Percentiles rank a stretch among this genome's conserved stretches.
phyloP scores from a whole-genome alignment of 2,329 filamentous ascomycete genomes.

The Phaeosphaeria sp. region DNA sequence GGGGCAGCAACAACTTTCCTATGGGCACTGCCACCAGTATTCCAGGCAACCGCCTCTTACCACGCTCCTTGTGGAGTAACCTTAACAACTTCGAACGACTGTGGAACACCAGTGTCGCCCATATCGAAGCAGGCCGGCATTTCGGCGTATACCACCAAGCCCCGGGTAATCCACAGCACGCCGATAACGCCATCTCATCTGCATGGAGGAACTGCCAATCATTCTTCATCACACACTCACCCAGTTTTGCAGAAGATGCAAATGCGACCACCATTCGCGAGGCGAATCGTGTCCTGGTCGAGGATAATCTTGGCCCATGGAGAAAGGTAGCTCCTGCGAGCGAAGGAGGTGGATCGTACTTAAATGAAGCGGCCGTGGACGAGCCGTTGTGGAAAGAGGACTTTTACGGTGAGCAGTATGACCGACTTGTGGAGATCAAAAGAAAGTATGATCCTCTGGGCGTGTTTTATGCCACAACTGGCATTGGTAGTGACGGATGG shows the following conservation, averaged over 20 bases:
- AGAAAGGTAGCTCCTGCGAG: conserved; percentile 24
- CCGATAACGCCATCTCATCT: conserved; percentile 35
- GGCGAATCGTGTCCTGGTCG: conserved; percentile 18
- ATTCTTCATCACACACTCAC: conserved; percentile 27
- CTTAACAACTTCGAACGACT: conserved; percentile 19
- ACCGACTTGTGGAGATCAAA: conserved; percentile 31
- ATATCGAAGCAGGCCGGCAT: conserved; percentile 22
- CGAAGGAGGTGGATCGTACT: conserved; percentile 30
- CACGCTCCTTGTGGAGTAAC: conserved; percentile 23
- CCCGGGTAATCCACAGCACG: conserved; percentile 18
- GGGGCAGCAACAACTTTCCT: conserved; percentile 18
- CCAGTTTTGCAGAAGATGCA: conserved; percentile 20
- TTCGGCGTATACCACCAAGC: conserved; percentile 31
- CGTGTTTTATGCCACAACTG: conserved; percentile 34
- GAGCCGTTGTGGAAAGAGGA: conserved; percentile 35
- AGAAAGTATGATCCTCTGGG: conserved; percentile 31
- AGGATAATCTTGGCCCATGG: conserved; percentile 25
- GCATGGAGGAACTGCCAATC: conserved; percentile 31
- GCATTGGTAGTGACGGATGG: conserved; percentile 35
- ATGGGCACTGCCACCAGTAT: conserved; percentile 11
- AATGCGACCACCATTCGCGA: conserved; percentile 16
- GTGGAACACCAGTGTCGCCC: conserved; percentile 15
- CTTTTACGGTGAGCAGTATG: conserved; percentile 41
- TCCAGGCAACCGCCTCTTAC: conserved; percentile 26
- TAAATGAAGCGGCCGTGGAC: conserved; percentile 36